phyloP scores from a whole-genome alignment of 441 rosid species.

The Codiaeum variegatum region DNA sequence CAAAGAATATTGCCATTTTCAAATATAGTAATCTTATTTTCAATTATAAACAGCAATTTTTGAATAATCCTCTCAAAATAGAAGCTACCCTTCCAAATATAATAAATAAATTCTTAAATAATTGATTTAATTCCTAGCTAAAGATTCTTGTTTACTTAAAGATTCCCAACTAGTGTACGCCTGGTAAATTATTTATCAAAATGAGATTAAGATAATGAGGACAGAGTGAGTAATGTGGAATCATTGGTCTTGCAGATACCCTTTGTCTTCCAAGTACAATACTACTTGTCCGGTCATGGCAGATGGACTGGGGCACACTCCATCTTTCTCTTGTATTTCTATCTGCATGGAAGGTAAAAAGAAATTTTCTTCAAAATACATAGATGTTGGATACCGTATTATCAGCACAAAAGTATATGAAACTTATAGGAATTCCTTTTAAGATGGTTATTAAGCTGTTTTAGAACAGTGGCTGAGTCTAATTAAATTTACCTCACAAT shows the following conservation, averaged over 20 bases:
- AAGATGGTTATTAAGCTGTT: neutral
- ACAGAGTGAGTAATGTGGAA: neutral
- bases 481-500: conserved; percentile 61
- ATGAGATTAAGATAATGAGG: neutral
- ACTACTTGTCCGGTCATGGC: conserved; percentile 71
- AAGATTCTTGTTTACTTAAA: no score
- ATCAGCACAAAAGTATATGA: neutral
- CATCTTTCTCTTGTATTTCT: conserved; percentile 55
- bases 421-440: neutral
- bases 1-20: no score
- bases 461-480: neutral
- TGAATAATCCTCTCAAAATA: no score
- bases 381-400: neutral
- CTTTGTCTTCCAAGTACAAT: conserved; percentile 62
- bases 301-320: conserved; percentile 58
- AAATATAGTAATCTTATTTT: no score
- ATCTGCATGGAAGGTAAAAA: conserved; percentile 38
- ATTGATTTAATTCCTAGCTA: no score
- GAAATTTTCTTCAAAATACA: neutral
- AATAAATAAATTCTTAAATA: no score
- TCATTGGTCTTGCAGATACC: conserved; percentile 49
- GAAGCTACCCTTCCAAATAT: no score
- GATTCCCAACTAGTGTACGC: no score
- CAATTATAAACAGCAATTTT: no score
- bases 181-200: neutral